Evolutionary conservation across 495 filamentous ascomycete species (phyloP).

Genomic region (Hypoxylon trugodes): DNA sequence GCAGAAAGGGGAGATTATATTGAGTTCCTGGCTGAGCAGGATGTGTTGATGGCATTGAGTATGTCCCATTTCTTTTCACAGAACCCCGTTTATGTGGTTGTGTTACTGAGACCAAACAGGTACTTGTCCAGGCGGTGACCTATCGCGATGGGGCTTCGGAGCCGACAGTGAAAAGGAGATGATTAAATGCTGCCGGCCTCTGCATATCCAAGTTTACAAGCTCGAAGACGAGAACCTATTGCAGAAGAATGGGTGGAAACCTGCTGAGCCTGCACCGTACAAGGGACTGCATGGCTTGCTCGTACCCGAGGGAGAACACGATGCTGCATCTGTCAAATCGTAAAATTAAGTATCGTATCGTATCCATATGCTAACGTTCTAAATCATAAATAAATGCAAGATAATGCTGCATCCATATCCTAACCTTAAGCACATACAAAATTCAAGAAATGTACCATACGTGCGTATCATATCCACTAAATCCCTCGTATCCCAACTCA

Average conservation of each 20-base stretch:
- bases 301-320: constrained; percentile 41
- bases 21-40: constrained; percentile 80
- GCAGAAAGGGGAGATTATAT: constrained; percentile 72
- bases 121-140: constrained; percentile 67
- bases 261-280: constrained; percentile 66
- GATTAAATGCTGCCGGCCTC: constrained; percentile 75
- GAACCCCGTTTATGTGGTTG: constrained; percentile 45
- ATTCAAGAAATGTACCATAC: background rate
- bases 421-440: constrained; percentile 11
- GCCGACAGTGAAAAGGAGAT: constrained; percentile 69
- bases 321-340: constrained; percentile 3
- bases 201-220: constrained; percentile 74
- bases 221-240: constrained; percentile 60
- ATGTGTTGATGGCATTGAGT: constrained; percentile 77
- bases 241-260: constrained; percentile 65
- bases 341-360: too few species aligned
- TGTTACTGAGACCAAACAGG: constrained; percentile 44
- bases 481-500: background rate
- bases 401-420: too few species aligned
- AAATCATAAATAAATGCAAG: background rate
- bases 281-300: constrained; percentile 72
- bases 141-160: constrained; percentile 79
- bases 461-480: background rate
- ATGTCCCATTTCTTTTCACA: background rate
- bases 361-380: background rate